These are phyloP conservation scores for Rubus idaeus DNA, from an alignment of 306 rosid genomes.

Conservation along the genomic window DNA sequence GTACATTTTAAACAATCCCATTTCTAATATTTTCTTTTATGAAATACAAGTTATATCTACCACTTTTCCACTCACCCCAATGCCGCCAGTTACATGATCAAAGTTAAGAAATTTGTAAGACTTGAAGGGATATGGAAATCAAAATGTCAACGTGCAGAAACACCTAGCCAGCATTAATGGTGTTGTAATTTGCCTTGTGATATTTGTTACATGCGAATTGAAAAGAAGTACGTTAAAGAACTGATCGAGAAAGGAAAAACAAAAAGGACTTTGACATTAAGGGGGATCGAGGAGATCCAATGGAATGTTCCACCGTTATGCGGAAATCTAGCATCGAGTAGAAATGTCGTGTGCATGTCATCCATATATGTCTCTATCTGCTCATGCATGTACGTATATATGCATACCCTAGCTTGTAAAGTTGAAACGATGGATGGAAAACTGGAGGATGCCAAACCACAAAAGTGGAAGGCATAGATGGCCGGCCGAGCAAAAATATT, in stretches of 20 bases:
- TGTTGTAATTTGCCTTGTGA: too few species aligned
- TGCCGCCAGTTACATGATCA: background rate
- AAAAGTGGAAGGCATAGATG: background rate
- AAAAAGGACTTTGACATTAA: background rate
- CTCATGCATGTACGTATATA: too few species aligned
- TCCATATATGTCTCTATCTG: background rate
- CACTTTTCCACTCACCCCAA: background rate
- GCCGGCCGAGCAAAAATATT: background rate
- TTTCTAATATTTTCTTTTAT: background rate
- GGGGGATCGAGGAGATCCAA: background rate
- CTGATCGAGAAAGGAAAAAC: background rate
- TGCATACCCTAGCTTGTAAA: background rate
- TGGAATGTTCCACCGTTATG: background rate
- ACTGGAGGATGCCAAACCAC: background rate
- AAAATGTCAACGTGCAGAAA: too few species aligned
- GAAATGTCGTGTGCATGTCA: background rate
- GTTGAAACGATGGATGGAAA: background rate
- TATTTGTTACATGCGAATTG: background rate
- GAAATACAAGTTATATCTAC: background rate
- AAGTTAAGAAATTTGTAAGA: too few species aligned
- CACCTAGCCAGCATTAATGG: background rate
- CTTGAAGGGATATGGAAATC: too few species aligned
- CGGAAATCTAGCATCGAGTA: conserved; percentile 13
- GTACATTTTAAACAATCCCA: background rate
- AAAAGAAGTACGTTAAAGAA: background rate